phyloP scores from a whole-genome alignment of 257 asterid genomes.

The Henckelia pumila region DNA sequence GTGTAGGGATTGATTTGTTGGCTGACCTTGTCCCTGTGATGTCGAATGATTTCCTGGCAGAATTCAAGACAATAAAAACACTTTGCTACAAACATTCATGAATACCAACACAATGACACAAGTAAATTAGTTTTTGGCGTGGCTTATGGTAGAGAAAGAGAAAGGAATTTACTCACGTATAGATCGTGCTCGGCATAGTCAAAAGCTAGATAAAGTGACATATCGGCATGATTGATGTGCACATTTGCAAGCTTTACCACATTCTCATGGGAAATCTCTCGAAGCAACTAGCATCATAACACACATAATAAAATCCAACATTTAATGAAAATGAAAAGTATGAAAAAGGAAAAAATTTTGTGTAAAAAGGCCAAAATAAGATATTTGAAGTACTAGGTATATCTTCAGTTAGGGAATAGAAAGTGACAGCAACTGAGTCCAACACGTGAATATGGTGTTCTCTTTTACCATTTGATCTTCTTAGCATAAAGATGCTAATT shows the following conservation, averaged over 20 bases:
- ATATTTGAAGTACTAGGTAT: background rate
- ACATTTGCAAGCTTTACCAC: slow-evolving; percentile 96
- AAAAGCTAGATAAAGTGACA: slow-evolving; percentile 96
- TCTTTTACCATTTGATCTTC: slow-evolving; percentile 14
- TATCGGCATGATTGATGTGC: slow-evolving; percentile 86
- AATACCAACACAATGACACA: slow-evolving; percentile 16
- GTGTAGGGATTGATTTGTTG: slow-evolving; percentile 80
- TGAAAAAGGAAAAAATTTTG: slow-evolving; percentile 6
- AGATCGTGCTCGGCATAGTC: slow-evolving; percentile 98
- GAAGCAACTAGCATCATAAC: slow-evolving; percentile 72
- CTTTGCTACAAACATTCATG: slow-evolving; percentile 18
- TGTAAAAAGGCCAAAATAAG: background rate
- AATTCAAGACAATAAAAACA: slow-evolving; percentile 28
- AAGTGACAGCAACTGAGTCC: background rate
- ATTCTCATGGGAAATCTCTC: slow-evolving; percentile 93
- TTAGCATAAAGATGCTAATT: slow-evolving; percentile 4
- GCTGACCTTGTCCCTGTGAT: slow-evolving; percentile 96
- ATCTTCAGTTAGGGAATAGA: background rate
- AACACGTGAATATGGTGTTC: background rate
- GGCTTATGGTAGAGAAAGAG: background rate
- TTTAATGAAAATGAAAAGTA: slow-evolving; percentile 2
- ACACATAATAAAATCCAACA: slow-evolving; percentile 11
- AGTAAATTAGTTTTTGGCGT: background rate
- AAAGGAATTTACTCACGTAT: slow-evolving; percentile 62
- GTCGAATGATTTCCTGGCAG: slow-evolving; percentile 87